phyloP scores from a whole-genome alignment of 176 grass and related monocot species.

The Leersia perrieri region DNA sequence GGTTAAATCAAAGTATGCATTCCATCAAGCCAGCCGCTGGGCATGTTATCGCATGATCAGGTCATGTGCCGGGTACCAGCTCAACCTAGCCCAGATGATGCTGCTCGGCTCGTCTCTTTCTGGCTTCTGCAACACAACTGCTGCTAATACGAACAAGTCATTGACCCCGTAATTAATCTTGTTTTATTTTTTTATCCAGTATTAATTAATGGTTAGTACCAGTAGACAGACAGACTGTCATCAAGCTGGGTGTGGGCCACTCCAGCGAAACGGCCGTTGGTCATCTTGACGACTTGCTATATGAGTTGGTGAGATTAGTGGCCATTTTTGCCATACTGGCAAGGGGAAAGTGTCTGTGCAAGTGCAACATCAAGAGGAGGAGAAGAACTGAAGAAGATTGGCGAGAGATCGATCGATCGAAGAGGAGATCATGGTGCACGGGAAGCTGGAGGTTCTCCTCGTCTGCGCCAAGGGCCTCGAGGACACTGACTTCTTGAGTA shows the following conservation, averaged over 20 bases:
- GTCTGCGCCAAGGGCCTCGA: conserved; percentile 64
- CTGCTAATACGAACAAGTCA: not conserved
- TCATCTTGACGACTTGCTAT: not conserved
- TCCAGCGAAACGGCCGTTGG: not conserved
- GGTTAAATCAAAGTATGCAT: not conserved
- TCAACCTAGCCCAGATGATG: not conserved
- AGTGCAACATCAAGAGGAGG: not conserved
- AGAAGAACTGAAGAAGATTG: not conserved
- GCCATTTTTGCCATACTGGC: not conserved
- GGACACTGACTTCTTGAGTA: conserved; percentile 60
- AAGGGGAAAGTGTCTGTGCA: not conserved
- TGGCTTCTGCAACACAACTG: not conserved
- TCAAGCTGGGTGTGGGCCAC: not conserved
- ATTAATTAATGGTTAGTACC: not conserved
- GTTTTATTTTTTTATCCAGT: not conserved
- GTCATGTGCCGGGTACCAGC: conserved; percentile 28
- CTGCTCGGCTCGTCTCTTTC: not conserved
- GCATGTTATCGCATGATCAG: conserved; percentile 6
- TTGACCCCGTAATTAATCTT: not conserved
- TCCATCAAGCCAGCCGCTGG: not conserved
- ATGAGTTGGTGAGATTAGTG: not conserved
- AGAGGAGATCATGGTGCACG: conserved; percentile 41
- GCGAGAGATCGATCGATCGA: not conserved
- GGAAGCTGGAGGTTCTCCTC: conserved; percentile 67
- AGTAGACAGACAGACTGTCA: not conserved